Evolutionary conservation across 169 alveolate species (phyloP).

Genomic region (Eimeria acervulina): DNA sequence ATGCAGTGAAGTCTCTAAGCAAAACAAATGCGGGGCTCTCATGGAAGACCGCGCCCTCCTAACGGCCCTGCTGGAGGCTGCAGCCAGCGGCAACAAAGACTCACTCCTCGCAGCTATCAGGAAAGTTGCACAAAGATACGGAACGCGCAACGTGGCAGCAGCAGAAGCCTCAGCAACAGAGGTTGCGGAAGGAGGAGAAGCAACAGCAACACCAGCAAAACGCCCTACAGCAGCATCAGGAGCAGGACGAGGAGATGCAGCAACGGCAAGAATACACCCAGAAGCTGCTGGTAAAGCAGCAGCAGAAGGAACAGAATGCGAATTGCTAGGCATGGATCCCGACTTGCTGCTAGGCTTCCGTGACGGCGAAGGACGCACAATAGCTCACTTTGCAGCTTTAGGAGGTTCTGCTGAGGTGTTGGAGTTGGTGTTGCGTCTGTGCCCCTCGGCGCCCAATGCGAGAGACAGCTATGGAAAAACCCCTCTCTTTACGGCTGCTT

Average conservation of each 20-base stretch:
- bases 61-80: conserved; percentile 46
- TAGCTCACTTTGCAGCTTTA: conserved; percentile 64
- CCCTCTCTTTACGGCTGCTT: conserved; percentile 61
- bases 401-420: conserved; percentile 23
- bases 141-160: not conserved
- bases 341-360: conserved; percentile 34
- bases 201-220: not conserved
- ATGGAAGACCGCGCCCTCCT: conserved; percentile 45
- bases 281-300: not conserved
- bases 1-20: not conserved
- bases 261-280: not conserved
- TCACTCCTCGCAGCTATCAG: not conserved
- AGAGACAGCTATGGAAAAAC: conserved; percentile 49
- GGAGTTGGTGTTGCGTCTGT: not conserved
- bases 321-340: not conserved
- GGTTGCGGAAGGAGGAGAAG: not conserved
- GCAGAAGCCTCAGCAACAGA: not conserved
- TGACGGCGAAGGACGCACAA: conserved; percentile 50
- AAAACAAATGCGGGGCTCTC: not conserved
- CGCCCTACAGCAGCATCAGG: not conserved
- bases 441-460: conserved; percentile 26
- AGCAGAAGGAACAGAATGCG: not conserved
- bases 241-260: not conserved
- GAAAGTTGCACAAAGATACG: conserved; percentile 35
- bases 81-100: conserved; percentile 37